Percentiles rank a stretch among this genome's conserved stretches.
Conservation (phyloP, 148 eudicot species). For the Euryodendron excelsum region DNA sequence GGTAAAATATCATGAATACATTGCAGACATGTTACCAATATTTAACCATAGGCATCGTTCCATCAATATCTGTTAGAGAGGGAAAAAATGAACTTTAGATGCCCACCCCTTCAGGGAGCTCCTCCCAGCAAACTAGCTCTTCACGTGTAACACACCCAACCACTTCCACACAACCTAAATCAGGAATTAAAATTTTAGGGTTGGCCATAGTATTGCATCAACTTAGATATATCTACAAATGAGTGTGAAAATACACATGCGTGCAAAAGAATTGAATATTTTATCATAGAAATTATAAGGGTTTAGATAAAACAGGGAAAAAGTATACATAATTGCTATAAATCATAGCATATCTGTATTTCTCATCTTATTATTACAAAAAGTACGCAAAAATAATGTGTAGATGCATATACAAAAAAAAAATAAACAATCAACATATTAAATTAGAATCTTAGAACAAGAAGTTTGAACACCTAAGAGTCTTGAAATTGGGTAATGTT, state of each 20-base stretch:
- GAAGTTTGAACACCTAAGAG: slow-evolving; percentile 53
- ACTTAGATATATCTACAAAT: background rate
- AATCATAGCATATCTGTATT: background rate
- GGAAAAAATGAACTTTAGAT: background rate
- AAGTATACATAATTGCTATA: background rate
- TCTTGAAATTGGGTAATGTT: slow-evolving; percentile 75
- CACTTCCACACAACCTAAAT: slow-evolving; percentile 75
- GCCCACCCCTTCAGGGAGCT: slow-evolving; percentile 68
- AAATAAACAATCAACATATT: background rate
- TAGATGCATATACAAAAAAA: background rate
- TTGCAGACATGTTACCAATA: background rate
- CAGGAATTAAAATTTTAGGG: slow-evolving; percentile 7
- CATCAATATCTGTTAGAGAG: background rate
- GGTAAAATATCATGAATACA: background rate
- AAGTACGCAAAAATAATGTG: background rate
- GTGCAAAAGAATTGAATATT: background rate
- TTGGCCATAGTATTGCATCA: background rate
- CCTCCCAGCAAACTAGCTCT: slow-evolving; percentile 68
- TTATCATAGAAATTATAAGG: background rate
- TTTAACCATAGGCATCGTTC: background rate
- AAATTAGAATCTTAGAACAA: background rate
- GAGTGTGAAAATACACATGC: background rate
- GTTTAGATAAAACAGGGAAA: background rate
- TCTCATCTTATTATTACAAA: background rate
- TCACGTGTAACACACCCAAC: slow-evolving; percentile 70